These are phyloP conservation scores for Solanum piurae DNA, from an alignment of 257 asterid species.

Conservation along the genomic window DNA sequence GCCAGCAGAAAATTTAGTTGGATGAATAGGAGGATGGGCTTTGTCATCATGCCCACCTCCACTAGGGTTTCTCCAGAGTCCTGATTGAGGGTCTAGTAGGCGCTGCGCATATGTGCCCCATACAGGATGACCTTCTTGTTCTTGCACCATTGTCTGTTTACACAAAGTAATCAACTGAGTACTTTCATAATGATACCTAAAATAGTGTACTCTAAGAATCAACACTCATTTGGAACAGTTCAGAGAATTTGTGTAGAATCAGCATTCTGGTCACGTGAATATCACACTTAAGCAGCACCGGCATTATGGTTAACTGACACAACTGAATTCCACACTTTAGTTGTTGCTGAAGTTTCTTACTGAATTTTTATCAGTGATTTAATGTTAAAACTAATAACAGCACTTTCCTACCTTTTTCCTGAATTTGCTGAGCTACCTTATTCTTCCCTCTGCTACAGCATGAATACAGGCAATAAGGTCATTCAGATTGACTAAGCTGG, in stretches of 20 bases:
- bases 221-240: not conserved
- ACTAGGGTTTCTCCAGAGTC: slow-evolving; percentile 83
- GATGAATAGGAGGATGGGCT: slow-evolving; percentile 99
- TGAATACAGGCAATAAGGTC: not conserved
- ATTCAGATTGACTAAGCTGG: not conserved
- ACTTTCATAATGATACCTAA: not conserved
- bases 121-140: slow-evolving; percentile 74
- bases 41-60: slow-evolving; percentile 96
- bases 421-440: not conserved
- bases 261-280: not conserved
- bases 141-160: slow-evolving; percentile 74
- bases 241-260: not conserved
- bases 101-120: slow-evolving; percentile 92
- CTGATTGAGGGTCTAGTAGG: slow-evolving; percentile 71
- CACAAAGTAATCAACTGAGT: slow-evolving; percentile 2
- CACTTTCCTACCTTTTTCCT: not conserved
- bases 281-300: not conserved
- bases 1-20: slow-evolving; percentile 89
- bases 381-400: not conserved
- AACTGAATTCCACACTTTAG: not conserved
- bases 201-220: not conserved
- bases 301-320: not conserved
- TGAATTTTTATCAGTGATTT: not conserved
- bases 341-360: not conserved
- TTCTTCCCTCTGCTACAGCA: not conserved